Evolutionary conservation across 257 asterid species (phyloP), one percentile per base, ranked within the genome.

Genomic region (Agastache rugosa): DNA sequence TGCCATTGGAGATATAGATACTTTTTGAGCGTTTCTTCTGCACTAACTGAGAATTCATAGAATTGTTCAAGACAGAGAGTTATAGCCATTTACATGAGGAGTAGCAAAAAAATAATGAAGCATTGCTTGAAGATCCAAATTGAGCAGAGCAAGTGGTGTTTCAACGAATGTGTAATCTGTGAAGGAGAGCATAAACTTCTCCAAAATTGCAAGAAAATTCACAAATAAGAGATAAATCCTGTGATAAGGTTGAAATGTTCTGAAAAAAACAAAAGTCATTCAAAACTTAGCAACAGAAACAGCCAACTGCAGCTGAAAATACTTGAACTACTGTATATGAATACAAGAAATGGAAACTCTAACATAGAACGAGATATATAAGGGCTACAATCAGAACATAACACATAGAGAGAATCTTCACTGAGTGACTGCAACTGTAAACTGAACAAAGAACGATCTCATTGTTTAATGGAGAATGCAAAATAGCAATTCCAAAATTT

Each of bases 21-120:
- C 77, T 82, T 86, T 79, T 88, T 1, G 99, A 83, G 34, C 97
- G 89, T 74, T 84, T 84, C 89, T 90, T 92, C 64, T 86, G 83
- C 80, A 82, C 97, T 29, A 87, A 86, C 98, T 92, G 82, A 4
- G 61, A 42, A 63, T 70, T 51, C 1, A 6, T 27, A 44, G 61
- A 59, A 31, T 55, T 37, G 35, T 44, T 23, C 61, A 17, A 37
- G 60, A n/a, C 56, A 60, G 15, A 31, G 48, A 55, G 35, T 31
- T 14, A 23, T n/a, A 58, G 42, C 58, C 39, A 19, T 54, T 69
- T 69, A 41, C 3, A 54, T 54, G 63, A 37, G 54, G 5, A 22
- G 14, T 22, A 63, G 60, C 63, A 37, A 25, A 50, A 34, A 34
- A 67, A 42, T 11, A 29, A 29, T 5, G 41, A 71, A 19, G 56